Percentiles rank a stretch among this genome's conserved stretches.
phyloP scores from a whole-genome alignment of 805 yeast species.

The Saccharomyces paradoxus region DNA sequence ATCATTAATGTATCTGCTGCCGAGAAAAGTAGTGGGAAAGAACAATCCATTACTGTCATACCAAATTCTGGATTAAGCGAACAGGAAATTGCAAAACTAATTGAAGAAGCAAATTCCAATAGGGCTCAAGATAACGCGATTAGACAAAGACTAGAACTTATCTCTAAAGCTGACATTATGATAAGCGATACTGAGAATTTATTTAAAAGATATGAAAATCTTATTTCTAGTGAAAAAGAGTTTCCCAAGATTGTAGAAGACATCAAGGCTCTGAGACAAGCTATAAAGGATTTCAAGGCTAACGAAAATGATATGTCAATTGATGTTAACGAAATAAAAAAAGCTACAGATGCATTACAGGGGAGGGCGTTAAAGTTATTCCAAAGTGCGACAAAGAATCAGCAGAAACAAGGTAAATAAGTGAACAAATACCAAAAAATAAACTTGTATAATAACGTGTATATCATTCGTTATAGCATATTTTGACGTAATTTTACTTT shows the following conservation, averaged over 20 bases:
- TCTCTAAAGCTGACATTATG: conserved; percentile 66
- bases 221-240: conserved; percentile 39
- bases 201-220: conserved; percentile 49
- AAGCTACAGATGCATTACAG: conserved; percentile 63
- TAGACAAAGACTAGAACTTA: conserved; percentile 57
- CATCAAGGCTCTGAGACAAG: conserved; percentile 24
- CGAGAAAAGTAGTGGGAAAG: conserved; percentile 72
- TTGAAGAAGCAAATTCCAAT: conserved; percentile 58
- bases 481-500: not conserved
- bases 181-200: conserved; percentile 83
- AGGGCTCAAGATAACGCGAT: conserved; percentile 51
- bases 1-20: conserved; percentile 72
- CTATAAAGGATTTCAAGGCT: conserved; percentile 44
- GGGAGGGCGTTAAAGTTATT: conserved; percentile 60
- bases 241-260: conserved; percentile 37
- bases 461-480: not conserved
- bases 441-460: not conserved
- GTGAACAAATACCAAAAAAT: not conserved
- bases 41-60: conserved; percentile 55
- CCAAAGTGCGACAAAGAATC: conserved; percentile 32
- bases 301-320: conserved; percentile 42
- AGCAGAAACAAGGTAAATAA: conserved; percentile 5
- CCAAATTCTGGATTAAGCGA: conserved; percentile 64
- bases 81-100: conserved; percentile 53
- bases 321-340: conserved; percentile 48